These are phyloP conservation scores for Nicotiana attenuata DNA, from an alignment of 257 asterid species.

Conservation along the genomic window DNA sequence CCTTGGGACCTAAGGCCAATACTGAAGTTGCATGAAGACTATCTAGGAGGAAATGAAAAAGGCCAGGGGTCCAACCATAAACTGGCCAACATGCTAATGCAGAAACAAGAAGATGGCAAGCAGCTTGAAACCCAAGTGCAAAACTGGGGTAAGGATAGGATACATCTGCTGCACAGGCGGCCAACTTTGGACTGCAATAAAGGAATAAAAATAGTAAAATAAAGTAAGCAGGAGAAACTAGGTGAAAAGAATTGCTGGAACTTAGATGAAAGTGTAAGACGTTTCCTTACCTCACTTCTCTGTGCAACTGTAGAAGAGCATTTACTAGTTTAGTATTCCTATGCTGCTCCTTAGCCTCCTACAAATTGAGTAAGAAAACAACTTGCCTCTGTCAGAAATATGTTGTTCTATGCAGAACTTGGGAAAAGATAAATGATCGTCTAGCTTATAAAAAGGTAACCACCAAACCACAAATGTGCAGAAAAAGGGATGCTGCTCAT, in stretches of 20 bases:
- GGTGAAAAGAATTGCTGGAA: not conserved
- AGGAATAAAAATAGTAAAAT: conserved; percentile 18
- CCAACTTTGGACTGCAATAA: conserved; percentile 81
- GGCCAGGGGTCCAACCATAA: conserved; percentile 94
- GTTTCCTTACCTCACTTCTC: conserved; percentile 70
- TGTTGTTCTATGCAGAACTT: not conserved
- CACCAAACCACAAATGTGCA: not conserved
- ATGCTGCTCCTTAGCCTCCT: conserved; percentile 95
- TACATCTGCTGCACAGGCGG: conserved; percentile 72
- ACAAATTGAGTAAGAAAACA: conserved; percentile 19
- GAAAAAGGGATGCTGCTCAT: not conserved
- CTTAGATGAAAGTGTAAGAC: conserved; percentile 10
- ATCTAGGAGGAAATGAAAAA: conserved; percentile 64
- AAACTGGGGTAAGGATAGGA: conserved; percentile 64
- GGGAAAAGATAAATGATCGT: conserved; percentile 2
- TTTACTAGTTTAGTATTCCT: conserved; percentile 81
- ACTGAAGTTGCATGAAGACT: conserved; percentile 71
- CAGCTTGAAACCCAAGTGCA: conserved; percentile 79
- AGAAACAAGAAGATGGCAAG: conserved; percentile 88
- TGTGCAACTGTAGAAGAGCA: conserved; percentile 76
- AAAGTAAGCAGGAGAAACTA: not conserved
- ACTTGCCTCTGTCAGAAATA: conserved; percentile 4
- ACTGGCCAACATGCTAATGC: conserved; percentile 96
- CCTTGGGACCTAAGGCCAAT: conserved; percentile 94
- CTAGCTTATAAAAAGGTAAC: not conserved